A percentile compares a stretch with the other conserved stretches of the same genome.
Conservation (phyloP, 495 filamentous ascomycete genomes). For the Monascus purpureus region DNA sequence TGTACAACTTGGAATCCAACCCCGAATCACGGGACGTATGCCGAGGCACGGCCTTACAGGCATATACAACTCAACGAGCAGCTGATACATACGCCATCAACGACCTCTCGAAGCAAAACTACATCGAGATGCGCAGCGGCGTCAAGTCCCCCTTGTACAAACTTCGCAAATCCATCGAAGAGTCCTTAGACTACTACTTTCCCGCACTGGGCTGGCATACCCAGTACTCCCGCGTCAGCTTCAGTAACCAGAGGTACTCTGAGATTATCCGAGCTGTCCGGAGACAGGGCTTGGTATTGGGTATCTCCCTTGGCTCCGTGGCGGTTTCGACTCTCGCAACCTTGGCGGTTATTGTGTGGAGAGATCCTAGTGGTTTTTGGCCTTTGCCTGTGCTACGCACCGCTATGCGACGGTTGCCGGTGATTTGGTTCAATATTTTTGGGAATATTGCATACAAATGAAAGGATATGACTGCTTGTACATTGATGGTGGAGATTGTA, state of each 20-base stretch:
- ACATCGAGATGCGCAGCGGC: slow-evolving; percentile 78
- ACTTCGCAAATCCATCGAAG: slow-evolving; percentile 72
- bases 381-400: slow-evolving; percentile 2
- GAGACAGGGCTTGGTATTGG: slow-evolving; percentile 51
- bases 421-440: slow-evolving; percentile 2
- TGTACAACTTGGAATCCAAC: slow-evolving; percentile 18
- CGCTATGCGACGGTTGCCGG: not conserved
- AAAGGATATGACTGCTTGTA: not conserved
- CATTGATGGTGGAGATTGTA: not conserved
- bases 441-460: not conserved
- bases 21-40: slow-evolving; percentile 25
- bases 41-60: slow-evolving; percentile 46
- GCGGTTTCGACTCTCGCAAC: slow-evolving; percentile 12
- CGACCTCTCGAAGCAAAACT: slow-evolving; percentile 81
- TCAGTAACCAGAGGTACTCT: slow-evolving; percentile 81
- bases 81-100: slow-evolving; percentile 82
- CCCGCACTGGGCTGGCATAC: slow-evolving; percentile 75
- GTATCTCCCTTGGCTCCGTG: slow-evolving; percentile 16
- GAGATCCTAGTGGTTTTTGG: slow-evolving; percentile 10
- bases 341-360: slow-evolving; percentile 20
- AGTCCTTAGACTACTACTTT: slow-evolving; percentile 60
- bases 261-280: slow-evolving; percentile 57
- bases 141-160: slow-evolving; percentile 65
- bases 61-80: slow-evolving; percentile 58
- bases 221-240: slow-evolving; percentile 86